These are phyloP conservation scores for Schoenoplectus triqueter DNA, from an alignment of 202 grass and related monocot species.

Conservation along the genomic window DNA sequence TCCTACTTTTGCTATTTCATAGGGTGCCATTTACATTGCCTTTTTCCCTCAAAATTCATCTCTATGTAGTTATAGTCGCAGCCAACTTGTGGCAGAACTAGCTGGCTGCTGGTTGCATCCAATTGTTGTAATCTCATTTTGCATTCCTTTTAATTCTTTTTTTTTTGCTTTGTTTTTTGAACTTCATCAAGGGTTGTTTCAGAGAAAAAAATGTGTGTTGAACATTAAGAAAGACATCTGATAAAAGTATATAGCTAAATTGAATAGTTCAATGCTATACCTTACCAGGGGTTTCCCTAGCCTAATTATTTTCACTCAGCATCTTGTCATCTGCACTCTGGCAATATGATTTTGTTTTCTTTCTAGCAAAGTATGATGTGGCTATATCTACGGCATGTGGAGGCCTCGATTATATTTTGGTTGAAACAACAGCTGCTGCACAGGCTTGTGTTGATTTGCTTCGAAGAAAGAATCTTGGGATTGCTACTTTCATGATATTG, in stretches of 20 bases:
- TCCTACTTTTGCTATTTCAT: neutral
- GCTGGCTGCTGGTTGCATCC: neutral
- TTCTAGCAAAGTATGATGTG: conserved; percentile 90
- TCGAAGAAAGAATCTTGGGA: conserved; percentile 76
- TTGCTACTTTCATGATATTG: conserved; percentile 95
- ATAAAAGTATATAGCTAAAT: conserved; percentile 1
- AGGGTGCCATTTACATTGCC: conserved; percentile 14
- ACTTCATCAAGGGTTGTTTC: neutral
- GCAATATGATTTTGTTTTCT: neutral
- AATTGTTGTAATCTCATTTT: conserved; percentile 17
- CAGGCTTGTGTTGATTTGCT: conserved; percentile 92
- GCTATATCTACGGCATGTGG: conserved; percentile 78
- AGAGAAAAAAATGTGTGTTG: neutral
- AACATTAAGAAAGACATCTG: conserved; percentile 22
- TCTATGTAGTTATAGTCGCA: neutral
- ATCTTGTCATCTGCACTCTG: conserved; percentile 25
- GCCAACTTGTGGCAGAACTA: neutral
- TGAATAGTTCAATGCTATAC: conserved; percentile 19
- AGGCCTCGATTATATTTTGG: conserved; percentile 87
- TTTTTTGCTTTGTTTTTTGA: neutral
- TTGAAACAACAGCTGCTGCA: conserved; percentile 87
- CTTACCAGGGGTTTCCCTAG: neutral
- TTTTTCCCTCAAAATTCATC: conserved; percentile 4
- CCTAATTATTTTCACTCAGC: conserved; percentile 17
- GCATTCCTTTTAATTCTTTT: neutral